A percentile compares a stretch with the other conserved stretches of the same genome.
phyloP scores from a whole-genome alignment of 1,284 basidiomycete genomes.

The Lignosus rhinocerotis region DNA sequence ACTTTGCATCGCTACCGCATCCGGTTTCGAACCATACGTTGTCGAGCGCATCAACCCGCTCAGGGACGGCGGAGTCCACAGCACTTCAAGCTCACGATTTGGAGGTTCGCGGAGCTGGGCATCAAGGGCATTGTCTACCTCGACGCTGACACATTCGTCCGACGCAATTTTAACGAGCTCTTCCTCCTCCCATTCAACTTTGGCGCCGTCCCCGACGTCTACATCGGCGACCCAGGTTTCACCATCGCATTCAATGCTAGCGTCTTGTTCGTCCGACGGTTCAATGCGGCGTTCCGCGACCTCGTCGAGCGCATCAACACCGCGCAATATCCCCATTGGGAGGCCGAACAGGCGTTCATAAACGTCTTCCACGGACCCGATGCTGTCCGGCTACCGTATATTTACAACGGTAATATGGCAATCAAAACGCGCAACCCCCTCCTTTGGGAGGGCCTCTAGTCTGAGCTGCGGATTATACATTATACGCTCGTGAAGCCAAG shows the following conservation, averaged over 20 bases:
- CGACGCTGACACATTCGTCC: conserved; percentile 46
- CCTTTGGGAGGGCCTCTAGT: conserved; percentile 39
- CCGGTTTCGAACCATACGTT: conserved; percentile 41
- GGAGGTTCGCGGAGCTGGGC: conserved; percentile 39
- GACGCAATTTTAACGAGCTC: conserved; percentile 45
- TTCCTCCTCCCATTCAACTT: conserved; percentile 44
- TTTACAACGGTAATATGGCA: conserved; percentile 47
- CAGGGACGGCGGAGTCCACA: conserved; percentile 33
- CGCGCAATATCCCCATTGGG: conserved; percentile 35
- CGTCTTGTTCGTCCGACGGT: conserved; percentile 41
- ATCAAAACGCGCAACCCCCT: conserved; percentile 38
- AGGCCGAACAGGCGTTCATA: conserved; percentile 47
- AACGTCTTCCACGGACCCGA: conserved; percentile 44
- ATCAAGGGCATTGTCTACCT: conserved; percentile 39
- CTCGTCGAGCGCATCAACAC: conserved; percentile 38
- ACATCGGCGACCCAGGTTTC: conserved; percentile 36
- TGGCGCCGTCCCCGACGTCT: conserved; percentile 46
- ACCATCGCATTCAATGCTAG: conserved; percentile 44
- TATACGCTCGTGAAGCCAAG: conserved; percentile 37
- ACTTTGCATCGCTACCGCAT: conserved; percentile 41
- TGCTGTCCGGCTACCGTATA: conserved; percentile 41
- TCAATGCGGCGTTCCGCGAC: conserved; percentile 32
- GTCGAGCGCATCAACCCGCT: conserved; percentile 43
- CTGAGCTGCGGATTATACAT: conserved; percentile 41
- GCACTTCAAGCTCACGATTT: conserved; percentile 45